Conservation (phyloP, 2,329 filamentous ascomycete genomes). For the Penicillium sp. region DNA sequence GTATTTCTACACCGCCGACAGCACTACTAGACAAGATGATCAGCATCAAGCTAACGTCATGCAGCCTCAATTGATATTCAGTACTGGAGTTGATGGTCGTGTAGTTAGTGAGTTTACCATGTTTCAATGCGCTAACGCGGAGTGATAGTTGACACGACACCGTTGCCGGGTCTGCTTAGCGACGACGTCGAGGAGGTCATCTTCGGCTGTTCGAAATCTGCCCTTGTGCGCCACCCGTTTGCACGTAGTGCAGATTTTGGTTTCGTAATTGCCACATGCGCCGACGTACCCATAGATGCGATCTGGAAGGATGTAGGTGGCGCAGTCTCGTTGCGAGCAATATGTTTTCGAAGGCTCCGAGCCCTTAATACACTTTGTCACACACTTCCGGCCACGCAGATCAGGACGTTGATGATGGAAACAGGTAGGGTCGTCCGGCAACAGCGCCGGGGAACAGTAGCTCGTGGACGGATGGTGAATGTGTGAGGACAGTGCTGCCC, state of each 20-base stretch:
- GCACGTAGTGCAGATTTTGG: not conserved
- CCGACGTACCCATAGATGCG: not conserved
- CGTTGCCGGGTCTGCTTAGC: too few species aligned
- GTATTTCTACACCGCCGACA: too few species aligned
- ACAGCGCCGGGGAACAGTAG: not conserved
- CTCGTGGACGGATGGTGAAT: not conserved
- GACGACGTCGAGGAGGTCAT: too few species aligned
- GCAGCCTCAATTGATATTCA: too few species aligned
- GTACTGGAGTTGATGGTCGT: too few species aligned
- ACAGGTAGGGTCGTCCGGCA: not conserved
- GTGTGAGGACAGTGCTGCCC: not conserved
- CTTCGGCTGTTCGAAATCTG: too few species aligned
- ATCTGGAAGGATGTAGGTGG: not conserved
- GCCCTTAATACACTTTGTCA: not conserved
- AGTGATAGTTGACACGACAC: too few species aligned
- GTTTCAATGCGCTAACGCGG: too few species aligned
- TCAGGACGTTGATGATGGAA: not conserved
- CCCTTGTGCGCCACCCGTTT: not conserved
- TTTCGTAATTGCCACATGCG: not conserved
- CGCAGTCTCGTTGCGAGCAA: not conserved
- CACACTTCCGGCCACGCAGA: not conserved
- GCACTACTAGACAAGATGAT: too few species aligned
- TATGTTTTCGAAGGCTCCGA: not conserved
- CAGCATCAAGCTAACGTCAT: too few species aligned
- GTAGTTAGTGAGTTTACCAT: too few species aligned